Conservation (phyloP, 371 early-diverging fungal genomes). For the Mucor piriformis region DNA sequence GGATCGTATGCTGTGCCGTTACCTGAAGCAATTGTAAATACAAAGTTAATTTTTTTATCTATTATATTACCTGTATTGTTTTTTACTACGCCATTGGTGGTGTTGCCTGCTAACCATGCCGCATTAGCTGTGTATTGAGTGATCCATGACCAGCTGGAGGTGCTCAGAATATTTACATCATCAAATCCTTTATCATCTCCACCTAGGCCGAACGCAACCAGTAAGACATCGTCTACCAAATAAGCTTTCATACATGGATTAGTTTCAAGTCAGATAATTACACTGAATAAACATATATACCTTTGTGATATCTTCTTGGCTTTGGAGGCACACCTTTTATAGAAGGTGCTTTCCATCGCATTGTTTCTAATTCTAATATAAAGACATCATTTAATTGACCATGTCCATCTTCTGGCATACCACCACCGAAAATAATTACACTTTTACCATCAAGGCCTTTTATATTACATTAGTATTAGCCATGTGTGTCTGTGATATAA, state of each 20-base stretch:
- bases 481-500: too few relatives aligned
- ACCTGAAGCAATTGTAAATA: not conserved
- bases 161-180: slow-evolving; percentile 31
- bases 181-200: slow-evolving; percentile 22
- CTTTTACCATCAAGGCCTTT: slow-evolving; percentile 27
- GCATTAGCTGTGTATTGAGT: slow-evolving; percentile 31
- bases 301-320: slow-evolving; percentile 48
- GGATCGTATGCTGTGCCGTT: slow-evolving; percentile 14
- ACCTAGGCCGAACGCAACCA: slow-evolving; percentile 35
- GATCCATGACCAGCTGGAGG: slow-evolving; percentile 35
- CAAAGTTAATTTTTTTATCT: not conserved
- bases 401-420: slow-evolving; percentile 24
- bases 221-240: slow-evolving; percentile 29
- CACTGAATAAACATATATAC: slow-evolving; percentile 16
- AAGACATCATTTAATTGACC: slow-evolving; percentile 42
- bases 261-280: not conserved
- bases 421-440: slow-evolving; percentile 47
- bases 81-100: slow-evolving; percentile 4
- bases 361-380: slow-evolving; percentile 34
- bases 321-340: slow-evolving; percentile 38
- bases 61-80: slow-evolving; percentile 15
- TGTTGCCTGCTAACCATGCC: slow-evolving; percentile 17
- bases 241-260: slow-evolving; percentile 11
- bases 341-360: slow-evolving; percentile 45
- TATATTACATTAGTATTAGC: too few relatives aligned